Evolutionary conservation across 306 rosid genomes (phyloP).

Genomic region (Spatholobus suberectus): DNA sequence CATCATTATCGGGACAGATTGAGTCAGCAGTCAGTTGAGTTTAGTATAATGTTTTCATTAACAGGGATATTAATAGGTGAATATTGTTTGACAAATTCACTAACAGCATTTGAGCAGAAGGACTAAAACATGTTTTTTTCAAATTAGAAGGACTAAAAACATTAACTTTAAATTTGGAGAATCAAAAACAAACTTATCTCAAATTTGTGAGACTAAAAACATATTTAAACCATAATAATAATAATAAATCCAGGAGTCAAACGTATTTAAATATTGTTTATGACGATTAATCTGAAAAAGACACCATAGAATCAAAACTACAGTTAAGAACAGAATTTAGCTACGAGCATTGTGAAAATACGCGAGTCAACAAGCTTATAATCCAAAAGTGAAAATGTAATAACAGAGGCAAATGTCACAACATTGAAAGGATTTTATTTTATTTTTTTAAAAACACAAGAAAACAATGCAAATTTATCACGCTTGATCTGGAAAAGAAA

Average conservation of each 20-base stretch:
- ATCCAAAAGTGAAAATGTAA: slow-evolving; percentile 37
- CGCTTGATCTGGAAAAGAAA: slow-evolving; percentile 13
- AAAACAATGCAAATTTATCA: slow-evolving; percentile 8
- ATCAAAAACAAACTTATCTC: too few relatives aligned
- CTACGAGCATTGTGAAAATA: slow-evolving; percentile 6
- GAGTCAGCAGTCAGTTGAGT: too few relatives aligned
- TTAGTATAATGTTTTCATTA: too few relatives aligned
- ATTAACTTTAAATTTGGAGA: too few relatives aligned
- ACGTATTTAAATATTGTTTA: neutral
- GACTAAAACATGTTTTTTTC: too few relatives aligned
- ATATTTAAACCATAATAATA: neutral
- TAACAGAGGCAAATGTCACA: neutral
- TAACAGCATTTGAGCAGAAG: too few relatives aligned
- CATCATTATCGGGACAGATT: too few relatives aligned
- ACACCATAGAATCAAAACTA: neutral
- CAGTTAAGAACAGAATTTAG: neutral
- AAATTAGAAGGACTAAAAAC: too few relatives aligned
- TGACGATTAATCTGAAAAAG: neutral
- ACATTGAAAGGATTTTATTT: neutral
- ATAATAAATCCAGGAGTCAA: neutral
- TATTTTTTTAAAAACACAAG: too few relatives aligned
- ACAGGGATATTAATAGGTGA: too few relatives aligned
- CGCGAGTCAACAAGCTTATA: slow-evolving; percentile 25
- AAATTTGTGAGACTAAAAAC: too few relatives aligned
- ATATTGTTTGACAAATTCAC: too few relatives aligned